These are phyloP conservation scores for Adansonia grandidieri DNA, from an alignment of 441 rosid species.

Conservation along the genomic window DNA sequence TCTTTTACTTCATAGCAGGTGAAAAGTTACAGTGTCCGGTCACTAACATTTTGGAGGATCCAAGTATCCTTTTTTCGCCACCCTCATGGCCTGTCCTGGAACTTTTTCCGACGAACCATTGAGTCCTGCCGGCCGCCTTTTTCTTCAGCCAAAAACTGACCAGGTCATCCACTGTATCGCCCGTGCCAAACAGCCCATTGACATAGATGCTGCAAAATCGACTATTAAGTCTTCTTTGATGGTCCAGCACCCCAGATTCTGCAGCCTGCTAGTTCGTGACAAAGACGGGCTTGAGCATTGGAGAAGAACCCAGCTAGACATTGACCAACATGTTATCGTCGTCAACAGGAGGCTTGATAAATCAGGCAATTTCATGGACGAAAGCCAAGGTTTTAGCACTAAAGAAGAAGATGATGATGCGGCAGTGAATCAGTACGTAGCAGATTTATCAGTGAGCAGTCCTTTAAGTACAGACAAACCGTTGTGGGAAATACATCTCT, in stretches of 20 bases:
- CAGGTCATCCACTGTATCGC: not conserved
- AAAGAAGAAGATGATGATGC: not conserved
- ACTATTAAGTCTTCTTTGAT: not conserved
- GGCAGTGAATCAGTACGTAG: conserved; percentile 46
- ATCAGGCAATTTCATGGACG: not conserved
- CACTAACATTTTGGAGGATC: not conserved
- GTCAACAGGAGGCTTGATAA: not conserved
- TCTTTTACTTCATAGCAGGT: not conserved
- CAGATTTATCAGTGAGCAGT: conserved; percentile 50
- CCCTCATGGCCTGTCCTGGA: not conserved
- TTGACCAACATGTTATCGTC: not conserved
- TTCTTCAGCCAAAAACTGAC: not conserved
- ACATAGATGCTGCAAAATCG: not conserved
- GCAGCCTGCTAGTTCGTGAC: conserved; percentile 8
- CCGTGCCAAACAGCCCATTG: not conserved
- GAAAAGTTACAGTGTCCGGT: not conserved
- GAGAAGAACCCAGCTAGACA: not conserved
- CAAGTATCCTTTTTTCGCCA: not conserved
- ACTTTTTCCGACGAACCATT: conserved; percentile 9
- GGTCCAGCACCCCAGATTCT: conserved; percentile 2
- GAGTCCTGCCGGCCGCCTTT: conserved; percentile 8
- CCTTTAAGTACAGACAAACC: conserved; percentile 54
- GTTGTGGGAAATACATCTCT: conserved; percentile 62
- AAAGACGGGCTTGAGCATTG: not conserved
- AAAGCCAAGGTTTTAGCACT: not conserved